Base-by-base conservation (phyloP, 805 yeast genomes). In the Candida saitoana region DNA sequence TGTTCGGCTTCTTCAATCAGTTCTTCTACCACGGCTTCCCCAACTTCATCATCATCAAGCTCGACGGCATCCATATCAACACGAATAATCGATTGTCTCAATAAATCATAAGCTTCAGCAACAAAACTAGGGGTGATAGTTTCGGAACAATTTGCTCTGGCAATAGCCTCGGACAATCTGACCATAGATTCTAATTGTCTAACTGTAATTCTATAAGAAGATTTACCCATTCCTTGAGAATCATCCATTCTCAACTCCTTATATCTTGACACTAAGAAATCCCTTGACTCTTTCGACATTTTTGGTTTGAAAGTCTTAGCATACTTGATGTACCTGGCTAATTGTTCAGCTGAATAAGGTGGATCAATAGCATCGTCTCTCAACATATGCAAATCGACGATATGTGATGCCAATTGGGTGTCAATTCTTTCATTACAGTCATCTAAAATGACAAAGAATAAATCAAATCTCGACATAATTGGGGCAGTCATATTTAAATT, bases 401-500 rank as follows among this genome's bases (percentile, higher is more conserved):
- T 93, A 60, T 93, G 98, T 25, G 82, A 76, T 0, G 99, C 97
- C 47, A 93, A 71, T 52, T 86, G 87, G 1, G 95, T 84, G 60
- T 93, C 99, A 34, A 89, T 77, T 51, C 82, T 77, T 56, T 87
- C 96, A 57, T 91, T 91, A 60, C 96, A 86, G 56, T 93, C 98
- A 64, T 91, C 99, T 49, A 93, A 71, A 40, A 93, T 84, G 19
- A 93, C 97, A 57, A 93, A 93, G 60, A 93, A 93, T 49, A 93
- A 67, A 65, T 93, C 99, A 62, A 93, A 93, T 66, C 99, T 81
- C 22, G 98, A 91, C 96, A 93, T 93, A 59, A 93, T 93, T 1
- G 99, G 99, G 1, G 97, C 98, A 12, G 96, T 87, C 96, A 93
- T 88, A 56, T 84, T 82, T 57, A 93, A 73, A 58, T 93, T 93